Conservation (phyloP, 495 filamentous ascomycete species). For the Penicillium angulare region DNA sequence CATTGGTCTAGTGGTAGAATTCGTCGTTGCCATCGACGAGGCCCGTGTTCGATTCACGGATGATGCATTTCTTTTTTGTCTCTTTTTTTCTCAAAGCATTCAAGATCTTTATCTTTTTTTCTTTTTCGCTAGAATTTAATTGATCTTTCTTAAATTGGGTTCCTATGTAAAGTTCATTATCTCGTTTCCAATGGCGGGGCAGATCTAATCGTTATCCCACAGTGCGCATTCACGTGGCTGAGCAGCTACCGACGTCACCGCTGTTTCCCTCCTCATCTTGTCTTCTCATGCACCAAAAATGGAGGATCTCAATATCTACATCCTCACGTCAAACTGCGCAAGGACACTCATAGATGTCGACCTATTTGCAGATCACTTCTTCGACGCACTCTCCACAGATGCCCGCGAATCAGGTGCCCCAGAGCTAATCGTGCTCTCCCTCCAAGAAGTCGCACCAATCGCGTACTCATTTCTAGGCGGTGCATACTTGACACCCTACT, state of each 20-base stretch:
- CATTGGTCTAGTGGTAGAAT: conserved; percentile 62
- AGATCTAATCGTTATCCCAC: conserved; percentile 1
- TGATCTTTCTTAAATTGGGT: too few species aligned
- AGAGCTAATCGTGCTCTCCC: conserved; percentile 69
- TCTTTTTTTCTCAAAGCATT: background rate
- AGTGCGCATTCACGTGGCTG: conserved; percentile 1
- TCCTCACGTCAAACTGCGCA: conserved; percentile 90
- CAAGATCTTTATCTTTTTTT: background rate
- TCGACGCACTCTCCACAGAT: conserved; percentile 57
- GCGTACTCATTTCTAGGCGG: conserved; percentile 83
- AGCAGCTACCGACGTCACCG: conserved; percentile 13
- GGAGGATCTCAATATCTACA: conserved; percentile 58
- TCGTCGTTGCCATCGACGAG: conserved; percentile 60
- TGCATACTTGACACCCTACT: conserved; percentile 72
- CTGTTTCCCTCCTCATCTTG: background rate
- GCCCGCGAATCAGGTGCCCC: conserved; percentile 46
- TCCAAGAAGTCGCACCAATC: conserved; percentile 90
- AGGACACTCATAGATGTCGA: conserved; percentile 60
- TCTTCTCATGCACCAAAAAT: conserved; percentile 25
- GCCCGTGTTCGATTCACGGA: conserved; percentile 60
- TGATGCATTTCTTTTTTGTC: conserved; percentile 40
- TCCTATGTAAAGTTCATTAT: too few species aligned
- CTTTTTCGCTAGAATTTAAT: background rate
- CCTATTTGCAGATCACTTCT: conserved; percentile 68
- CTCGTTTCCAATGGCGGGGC: too few species aligned